Conservation (phyloP, 106 monocot genomes). For the Acorus gramineus region DNA sequence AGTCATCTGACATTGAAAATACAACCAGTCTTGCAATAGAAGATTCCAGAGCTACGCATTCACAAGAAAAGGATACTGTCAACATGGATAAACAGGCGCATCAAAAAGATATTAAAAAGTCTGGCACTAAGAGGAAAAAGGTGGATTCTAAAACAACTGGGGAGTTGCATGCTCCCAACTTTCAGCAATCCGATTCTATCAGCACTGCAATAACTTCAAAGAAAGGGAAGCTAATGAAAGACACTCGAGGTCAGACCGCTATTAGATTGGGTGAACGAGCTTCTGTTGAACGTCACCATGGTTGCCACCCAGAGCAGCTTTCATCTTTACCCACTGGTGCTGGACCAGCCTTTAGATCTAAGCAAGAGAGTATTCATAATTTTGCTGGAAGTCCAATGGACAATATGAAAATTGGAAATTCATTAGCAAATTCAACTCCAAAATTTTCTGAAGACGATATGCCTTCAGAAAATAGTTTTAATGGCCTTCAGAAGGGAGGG, state of each 20-base stretch:
- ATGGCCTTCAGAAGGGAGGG: slow-evolving; percentile 43
- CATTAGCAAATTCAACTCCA: slow-evolving; percentile 19
- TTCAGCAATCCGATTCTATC: slow-evolving; percentile 40
- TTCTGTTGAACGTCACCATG: slow-evolving; percentile 22
- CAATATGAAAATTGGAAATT: slow-evolving; percentile 25
- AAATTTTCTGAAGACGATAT: slow-evolving; percentile 48
- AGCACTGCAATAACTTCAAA: slow-evolving; percentile 36
- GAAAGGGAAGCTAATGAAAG: slow-evolving; percentile 52
- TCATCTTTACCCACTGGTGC: slow-evolving; percentile 22
- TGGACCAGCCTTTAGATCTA: slow-evolving; percentile 15
- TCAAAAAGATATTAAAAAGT: slow-evolving; percentile 45
- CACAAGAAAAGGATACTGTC: slow-evolving; percentile 58
- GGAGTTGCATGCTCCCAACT: slow-evolving; percentile 38
- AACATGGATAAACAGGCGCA: slow-evolving; percentile 48
- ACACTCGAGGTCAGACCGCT: slow-evolving; percentile 26
- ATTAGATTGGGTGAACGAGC: slow-evolving; percentile 27
- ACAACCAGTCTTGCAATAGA: slow-evolving; percentile 65
- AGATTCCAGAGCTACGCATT: slow-evolving; percentile 71
- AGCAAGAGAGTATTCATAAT: slow-evolving; percentile 25
- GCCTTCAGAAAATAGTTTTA: slow-evolving; percentile 32
- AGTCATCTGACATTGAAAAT: slow-evolving; percentile 60
- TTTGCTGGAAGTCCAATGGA: slow-evolving; percentile 30
- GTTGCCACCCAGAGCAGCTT: slow-evolving; percentile 15
- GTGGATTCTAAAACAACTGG: slow-evolving; percentile 43
- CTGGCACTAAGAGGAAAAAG: slow-evolving; percentile 71